A percentile compares a stretch with the other conserved stretches of the same genome.
phyloP scores from a whole-genome alignment of 2,329 filamentous ascomycete genomes.

The Pseudogymnoascus verrucosus region DNA sequence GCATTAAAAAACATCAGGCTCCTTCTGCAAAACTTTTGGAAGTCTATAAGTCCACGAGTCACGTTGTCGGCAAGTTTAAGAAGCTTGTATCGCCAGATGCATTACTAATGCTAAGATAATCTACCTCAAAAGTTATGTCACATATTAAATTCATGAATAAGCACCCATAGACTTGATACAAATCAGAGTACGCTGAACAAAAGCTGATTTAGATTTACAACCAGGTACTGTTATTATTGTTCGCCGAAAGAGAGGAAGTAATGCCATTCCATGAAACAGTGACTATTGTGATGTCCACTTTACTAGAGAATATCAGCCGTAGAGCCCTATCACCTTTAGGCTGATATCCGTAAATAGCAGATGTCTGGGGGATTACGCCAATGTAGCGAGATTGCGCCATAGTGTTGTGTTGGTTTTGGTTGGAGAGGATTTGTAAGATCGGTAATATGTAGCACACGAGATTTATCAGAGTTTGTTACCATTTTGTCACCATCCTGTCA shows the following conservation, averaged over 20 bases:
- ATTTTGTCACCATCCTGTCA: neutral
- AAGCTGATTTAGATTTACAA: neutral
- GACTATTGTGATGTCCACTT: too few relatives aligned
- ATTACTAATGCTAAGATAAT: neutral
- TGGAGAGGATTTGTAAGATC: neutral
- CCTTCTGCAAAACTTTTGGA: neutral
- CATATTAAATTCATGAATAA: neutral
- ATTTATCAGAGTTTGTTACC: neutral
- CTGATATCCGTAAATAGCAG: conserved; percentile 19
- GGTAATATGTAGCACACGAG: neutral
- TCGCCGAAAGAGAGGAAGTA: too few relatives aligned
- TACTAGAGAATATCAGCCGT: too few relatives aligned
- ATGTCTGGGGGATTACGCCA: neutral
- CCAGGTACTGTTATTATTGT: neutral
- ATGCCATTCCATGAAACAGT: too few relatives aligned
- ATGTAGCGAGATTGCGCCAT: neutral
- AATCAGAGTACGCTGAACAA: neutral
- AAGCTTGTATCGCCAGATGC: neutral
- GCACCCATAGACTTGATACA: neutral
- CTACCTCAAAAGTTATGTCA: neutral
- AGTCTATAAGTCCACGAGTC: neutral
- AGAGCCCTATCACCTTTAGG: neutral
- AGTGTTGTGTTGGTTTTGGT: neutral
- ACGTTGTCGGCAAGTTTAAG: neutral
- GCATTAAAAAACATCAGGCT: too few relatives aligned